Conservation (phyloP, 148 eudicot species). For the Diospyros lotus region DNA sequence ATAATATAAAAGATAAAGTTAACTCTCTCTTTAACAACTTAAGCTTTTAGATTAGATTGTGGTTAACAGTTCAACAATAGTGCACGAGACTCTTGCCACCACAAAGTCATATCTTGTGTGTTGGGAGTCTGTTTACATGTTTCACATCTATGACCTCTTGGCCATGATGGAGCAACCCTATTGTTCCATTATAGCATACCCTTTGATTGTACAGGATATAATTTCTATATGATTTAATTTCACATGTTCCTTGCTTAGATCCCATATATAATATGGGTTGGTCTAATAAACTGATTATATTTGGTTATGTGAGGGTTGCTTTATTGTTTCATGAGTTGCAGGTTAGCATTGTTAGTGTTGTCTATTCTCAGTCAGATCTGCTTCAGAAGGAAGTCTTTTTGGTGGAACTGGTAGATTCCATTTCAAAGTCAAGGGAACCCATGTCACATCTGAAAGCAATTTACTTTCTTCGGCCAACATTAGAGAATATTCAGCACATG, state of each 20-base stretch:
- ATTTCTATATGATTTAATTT: background rate
- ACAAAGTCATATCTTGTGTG: too few species aligned
- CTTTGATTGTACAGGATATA: too few species aligned
- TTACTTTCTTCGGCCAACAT: slow-evolving; percentile 79
- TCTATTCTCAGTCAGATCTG: slow-evolving; percentile 90
- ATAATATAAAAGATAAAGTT: too few species aligned
- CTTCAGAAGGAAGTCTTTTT: slow-evolving; percentile 93
- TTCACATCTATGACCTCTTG: too few species aligned
- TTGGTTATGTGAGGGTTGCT: background rate
- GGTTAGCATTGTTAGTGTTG: slow-evolving; percentile 85
- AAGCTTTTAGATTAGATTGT: too few species aligned
- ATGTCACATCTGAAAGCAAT: slow-evolving; percentile 99
- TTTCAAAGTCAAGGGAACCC: slow-evolving; percentile 79
- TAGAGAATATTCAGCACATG: slow-evolving; percentile 79
- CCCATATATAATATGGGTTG: background rate
- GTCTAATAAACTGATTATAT: background rate
- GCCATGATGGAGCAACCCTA: too few species aligned
- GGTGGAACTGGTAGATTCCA: slow-evolving; percentile 87
- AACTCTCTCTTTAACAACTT: too few species aligned
- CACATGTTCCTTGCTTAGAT: background rate
- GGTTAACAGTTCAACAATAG: too few species aligned
- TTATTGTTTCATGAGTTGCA: slow-evolving; percentile 15
- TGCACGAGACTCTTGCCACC: too few species aligned
- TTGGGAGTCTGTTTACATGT: too few species aligned
- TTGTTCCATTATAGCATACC: too few species aligned